Evolutionary conservation across 1,284 basidiomycete species (phyloP), one percentile per base, ranked within the genome.

Genomic region (Meira miltonrushii): DNA sequence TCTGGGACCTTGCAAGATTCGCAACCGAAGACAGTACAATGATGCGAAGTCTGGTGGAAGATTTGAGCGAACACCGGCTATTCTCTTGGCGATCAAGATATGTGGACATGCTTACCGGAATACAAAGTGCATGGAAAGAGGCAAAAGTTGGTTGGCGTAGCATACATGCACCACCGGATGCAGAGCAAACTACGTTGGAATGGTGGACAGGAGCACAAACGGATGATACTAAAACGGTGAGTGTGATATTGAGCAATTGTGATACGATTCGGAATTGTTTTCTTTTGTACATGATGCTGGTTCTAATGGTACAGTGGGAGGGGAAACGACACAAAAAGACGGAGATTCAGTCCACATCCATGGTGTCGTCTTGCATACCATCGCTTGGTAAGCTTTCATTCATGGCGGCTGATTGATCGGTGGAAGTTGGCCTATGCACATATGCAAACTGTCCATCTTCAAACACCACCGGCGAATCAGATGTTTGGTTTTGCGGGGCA

Each of bases 1-100:
- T 75, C 39, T 80, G 77, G 75, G 79, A 80, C 55, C 62, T 80
- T 41, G 79, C 79, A 0, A 62, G 70, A 15, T 80, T 76, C 72
- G 78, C 79, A 4, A 64, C 70, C 50, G 66, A 78, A 57, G 79
- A 80, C 54, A 62, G 72, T 12, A 67, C 63, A 4, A 69, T 61
- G 5, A 61, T 66, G 21, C 57, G 62, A 9, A 66, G 65, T 15
- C 62, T 77, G 38, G 56, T 66, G 15, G 64, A 67, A 47, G 71
- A 72, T n/a, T 64, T 80, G 1, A 57, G 64, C 2, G 68, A 72
- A 39, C 72, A 77, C 10, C 63, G 79, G 2, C 54, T 80, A 33
- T 71, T 74, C 19, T 75, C 73, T 74, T 80, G 78, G 74, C 58
- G 77, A 11, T 66, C 69, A 8, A 50, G 74, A 19, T 67, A 67